phyloP scores from a whole-genome alignment of 2,329 filamentous ascomycete species.

The Penicillium sp. region DNA sequence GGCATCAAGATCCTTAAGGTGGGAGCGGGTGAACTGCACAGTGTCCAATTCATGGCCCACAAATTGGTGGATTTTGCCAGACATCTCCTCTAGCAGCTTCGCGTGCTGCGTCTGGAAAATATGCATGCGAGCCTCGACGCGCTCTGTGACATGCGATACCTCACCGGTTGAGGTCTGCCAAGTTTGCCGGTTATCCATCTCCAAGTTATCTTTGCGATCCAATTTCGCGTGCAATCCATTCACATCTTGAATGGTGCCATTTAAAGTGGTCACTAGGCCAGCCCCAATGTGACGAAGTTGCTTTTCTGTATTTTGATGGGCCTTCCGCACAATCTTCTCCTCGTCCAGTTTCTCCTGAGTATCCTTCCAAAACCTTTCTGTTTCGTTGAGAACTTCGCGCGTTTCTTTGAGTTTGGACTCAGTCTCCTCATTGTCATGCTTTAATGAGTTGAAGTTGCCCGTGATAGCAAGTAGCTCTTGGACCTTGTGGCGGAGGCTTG shows the following conservation, averaged over 20 bases:
- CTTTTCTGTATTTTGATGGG: conserved; percentile 80
- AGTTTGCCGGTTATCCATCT: conserved; percentile 70
- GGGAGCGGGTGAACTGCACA: conserved; percentile 65
- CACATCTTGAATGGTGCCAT: conserved; percentile 75
- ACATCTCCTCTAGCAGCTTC: conserved; percentile 64
- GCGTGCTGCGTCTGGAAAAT: conserved; percentile 72
- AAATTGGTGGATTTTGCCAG: conserved; percentile 71
- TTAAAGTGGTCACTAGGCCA: conserved; percentile 73
- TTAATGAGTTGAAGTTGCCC: conserved; percentile 80
- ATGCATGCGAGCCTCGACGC: conserved; percentile 72
- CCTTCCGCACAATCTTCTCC: conserved; percentile 74
- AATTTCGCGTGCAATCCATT: conserved; percentile 82
- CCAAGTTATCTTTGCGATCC: conserved; percentile 77
- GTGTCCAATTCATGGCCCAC: conserved; percentile 71
- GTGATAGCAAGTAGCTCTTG: conserved; percentile 87
- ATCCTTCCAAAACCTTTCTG: conserved; percentile 75
- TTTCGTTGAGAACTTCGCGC: conserved; percentile 78
- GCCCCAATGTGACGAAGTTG: conserved; percentile 70
- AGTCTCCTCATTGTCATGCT: conserved; percentile 83
- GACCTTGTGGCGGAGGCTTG: conserved; percentile 85
- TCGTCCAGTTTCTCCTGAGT: conserved; percentile 75
- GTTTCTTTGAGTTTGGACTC: conserved; percentile 72
- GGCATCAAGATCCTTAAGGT: conserved; percentile 66
- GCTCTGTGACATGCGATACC: conserved; percentile 70
- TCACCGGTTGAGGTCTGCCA: conserved; percentile 76